phyloP scores from a whole-genome alignment of 148 eudicot genomes.

The Camellia granthamiana region DNA sequence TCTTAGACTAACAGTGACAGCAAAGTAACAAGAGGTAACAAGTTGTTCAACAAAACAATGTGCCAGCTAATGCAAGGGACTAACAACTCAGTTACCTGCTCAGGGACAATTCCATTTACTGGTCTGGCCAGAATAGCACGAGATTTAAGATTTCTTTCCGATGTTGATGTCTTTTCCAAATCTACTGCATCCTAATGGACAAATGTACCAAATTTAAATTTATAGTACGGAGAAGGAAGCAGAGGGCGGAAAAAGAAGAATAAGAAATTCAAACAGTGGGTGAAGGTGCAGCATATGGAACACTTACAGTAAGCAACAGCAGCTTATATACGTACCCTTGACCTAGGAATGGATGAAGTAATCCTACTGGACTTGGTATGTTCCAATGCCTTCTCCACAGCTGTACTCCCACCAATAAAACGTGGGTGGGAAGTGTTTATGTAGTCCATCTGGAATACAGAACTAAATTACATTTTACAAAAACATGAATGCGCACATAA shows the following conservation, averaged over 20 bases:
- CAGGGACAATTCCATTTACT: constrained; percentile 67
- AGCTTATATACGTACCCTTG: constrained; percentile 44
- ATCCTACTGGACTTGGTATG: constrained; percentile 53
- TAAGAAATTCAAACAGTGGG: not conserved
- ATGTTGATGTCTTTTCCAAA: constrained; percentile 62
- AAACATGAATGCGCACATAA: not conserved
- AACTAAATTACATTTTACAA: not conserved
- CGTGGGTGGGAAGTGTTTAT: constrained; percentile 91
- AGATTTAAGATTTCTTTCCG: constrained; percentile 71
- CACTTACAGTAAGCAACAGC: not conserved
- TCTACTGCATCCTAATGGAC: constrained; percentile 58
- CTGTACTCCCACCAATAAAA: constrained; percentile 90
- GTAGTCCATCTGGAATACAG: constrained; percentile 73
- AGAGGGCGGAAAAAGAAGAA: not conserved
- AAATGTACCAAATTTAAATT: constrained; percentile 10
- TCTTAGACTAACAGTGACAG: not conserved
- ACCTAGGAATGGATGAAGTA: constrained; percentile 44
- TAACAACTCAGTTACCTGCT: constrained; percentile 49
- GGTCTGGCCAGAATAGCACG: constrained; percentile 70
- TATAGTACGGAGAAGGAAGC: not conserved
- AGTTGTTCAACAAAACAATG: not conserved
- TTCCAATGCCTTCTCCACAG: constrained; percentile 73
- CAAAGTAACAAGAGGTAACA: constrained; percentile 1
- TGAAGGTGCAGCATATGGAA: constrained; percentile 1
- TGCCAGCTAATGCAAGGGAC: not conserved